Conservation (phyloP, 2,329 filamentous ascomycete species). For the Fusarium nurragi region DNA sequence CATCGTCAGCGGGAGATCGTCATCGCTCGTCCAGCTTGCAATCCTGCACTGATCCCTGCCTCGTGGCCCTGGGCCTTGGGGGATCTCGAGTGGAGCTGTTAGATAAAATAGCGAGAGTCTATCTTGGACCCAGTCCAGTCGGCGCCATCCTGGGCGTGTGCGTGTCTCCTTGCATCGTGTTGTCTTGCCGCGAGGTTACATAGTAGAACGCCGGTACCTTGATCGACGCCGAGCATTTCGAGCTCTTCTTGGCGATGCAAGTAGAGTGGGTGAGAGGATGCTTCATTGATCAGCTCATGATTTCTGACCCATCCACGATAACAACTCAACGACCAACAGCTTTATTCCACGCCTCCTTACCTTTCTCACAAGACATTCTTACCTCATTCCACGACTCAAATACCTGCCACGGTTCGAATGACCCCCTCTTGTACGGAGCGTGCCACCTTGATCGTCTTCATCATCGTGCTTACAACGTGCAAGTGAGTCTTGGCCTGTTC, state of each 20-base stretch:
- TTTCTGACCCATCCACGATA: neutral
- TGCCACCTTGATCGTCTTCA: constrained; percentile 15
- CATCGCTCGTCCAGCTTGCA: constrained; percentile 12
- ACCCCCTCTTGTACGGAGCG: constrained; percentile 2
- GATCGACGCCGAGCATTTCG: neutral
- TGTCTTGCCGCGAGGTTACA: neutral
- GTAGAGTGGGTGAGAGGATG: neutral
- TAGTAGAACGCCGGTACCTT: neutral
- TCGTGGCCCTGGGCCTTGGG: neutral
- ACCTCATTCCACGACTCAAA: neutral
- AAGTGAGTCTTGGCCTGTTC: neutral
- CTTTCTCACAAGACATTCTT: neutral
- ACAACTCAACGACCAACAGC: neutral
- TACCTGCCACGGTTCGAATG: too few relatives aligned
- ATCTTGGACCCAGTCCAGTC: neutral
- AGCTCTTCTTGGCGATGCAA: neutral
- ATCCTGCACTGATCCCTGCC: constrained; percentile 17
- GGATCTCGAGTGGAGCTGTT: constrained; percentile 10
- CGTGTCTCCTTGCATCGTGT: neutral
- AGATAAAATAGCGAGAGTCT: neutral
- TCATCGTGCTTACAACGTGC: constrained; percentile 8
- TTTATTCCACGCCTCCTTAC: too few relatives aligned
- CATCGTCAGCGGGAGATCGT: constrained; percentile 43
- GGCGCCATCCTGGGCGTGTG: neutral
- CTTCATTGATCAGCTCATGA: too few relatives aligned